Evolutionary conservation across 768 basidiomycete species (phyloP).

Genomic region (Lentinula raphanica): DNA sequence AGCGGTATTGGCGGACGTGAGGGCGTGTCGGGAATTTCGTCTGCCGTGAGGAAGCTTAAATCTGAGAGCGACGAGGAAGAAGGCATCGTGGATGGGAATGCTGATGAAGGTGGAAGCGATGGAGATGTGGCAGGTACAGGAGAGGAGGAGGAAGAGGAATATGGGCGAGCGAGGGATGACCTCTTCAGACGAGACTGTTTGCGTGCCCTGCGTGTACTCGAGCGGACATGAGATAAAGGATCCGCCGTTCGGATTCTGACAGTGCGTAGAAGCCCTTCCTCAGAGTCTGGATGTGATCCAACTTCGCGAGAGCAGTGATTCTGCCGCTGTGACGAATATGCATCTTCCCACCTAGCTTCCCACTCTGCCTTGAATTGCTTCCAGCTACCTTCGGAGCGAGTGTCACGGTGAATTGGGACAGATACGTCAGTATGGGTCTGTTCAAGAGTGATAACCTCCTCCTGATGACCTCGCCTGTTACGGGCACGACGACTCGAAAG

Average conservation of each 20-base stretch:
- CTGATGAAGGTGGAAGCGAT: background rate
- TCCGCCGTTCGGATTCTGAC: background rate
- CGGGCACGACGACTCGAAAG: background rate
- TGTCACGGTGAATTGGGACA: background rate
- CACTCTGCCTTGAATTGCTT: constrained; percentile 3
- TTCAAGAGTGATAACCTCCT: background rate
- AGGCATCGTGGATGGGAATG: background rate
- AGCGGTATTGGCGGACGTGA: background rate
- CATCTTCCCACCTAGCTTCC: constrained; percentile 1
- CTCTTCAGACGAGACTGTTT: background rate
- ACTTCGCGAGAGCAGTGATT: background rate
- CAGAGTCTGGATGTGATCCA: background rate
- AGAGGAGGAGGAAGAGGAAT: background rate
- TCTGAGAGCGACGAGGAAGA: background rate
- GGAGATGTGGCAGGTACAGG: constrained; percentile 1
- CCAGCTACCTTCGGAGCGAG: background rate
- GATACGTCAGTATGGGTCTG: background rate
- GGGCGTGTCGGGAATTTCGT: background rate
- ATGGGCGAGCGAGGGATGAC: background rate
- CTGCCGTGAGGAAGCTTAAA: background rate
- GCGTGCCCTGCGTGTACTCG: background rate
- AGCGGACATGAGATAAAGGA: background rate
- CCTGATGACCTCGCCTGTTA: background rate
- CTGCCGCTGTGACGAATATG: background rate
- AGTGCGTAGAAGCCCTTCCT: background rate